Base-by-base conservation (phyloP, 495 filamentous ascomycete species). In the Penicillium roqueforti region DNA sequence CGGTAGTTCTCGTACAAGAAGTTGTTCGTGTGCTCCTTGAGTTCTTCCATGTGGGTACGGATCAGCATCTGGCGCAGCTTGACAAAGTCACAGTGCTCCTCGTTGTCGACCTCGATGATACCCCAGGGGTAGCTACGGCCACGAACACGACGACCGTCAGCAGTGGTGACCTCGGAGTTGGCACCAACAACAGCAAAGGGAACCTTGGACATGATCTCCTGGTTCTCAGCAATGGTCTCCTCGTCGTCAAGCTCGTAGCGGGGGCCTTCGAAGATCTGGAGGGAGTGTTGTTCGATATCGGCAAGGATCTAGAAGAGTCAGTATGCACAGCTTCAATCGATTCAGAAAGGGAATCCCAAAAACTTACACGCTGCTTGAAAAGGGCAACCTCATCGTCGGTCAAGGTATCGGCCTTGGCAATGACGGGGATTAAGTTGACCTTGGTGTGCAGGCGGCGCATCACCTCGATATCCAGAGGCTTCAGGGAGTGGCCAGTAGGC, bases 21-120 rank as follows among this genome's bases (percentile, higher is more conserved):
- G 80, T 98, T 97, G 85, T 96, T 98, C 72, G 93, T 98, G 82
- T 97, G 90, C 80, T 98, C 93, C 85, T 98, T 98, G 76, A 98
- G 89, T 79, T 98, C 93, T 68, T 98, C 93, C 93, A 98, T 98
- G 83, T 98, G 93, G 54, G 93, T 98, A 74, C 93, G 89, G 76
- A 98, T 97, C 63, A 98, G 84, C 93, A 98, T 98, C 73, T 98
- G 93, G 65, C 93, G 91, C 47, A 98, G 83, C 83, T 98, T 98
- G 75, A 97, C 95, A 58, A 98, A 98, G 75, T 98, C 93, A 73
- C 93, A 98, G 79, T 98, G 93, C 71, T 98, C 93, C 81, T 97
- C 95, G 72, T 98, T 98, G 76, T 98, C 93, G 57, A 98, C 93
- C 76, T 98, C 93, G 60, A 97, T 97, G 60, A 93, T 83, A 79